Conservation (phyloP, 2,329 filamentous ascomycete species). For the Fusarium liriodendri region DNA sequence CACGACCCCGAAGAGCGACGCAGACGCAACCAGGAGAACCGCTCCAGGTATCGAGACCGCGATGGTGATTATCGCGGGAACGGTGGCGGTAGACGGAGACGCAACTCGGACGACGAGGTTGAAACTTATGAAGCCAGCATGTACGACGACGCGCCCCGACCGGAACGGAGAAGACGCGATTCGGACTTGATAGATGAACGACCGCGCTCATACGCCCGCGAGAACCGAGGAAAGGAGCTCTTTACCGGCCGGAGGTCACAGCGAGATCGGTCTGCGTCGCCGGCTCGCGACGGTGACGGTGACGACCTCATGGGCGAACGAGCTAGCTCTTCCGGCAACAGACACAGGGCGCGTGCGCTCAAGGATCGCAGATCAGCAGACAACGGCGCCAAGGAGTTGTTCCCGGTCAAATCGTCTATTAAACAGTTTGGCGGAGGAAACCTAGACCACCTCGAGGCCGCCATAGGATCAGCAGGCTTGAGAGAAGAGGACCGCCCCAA, state of each 20-base stretch:
- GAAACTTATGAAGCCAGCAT: slow-evolving; percentile 78
- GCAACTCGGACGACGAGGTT: slow-evolving; percentile 58
- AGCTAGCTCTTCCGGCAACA: slow-evolving; percentile 49
- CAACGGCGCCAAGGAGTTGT: slow-evolving; percentile 52
- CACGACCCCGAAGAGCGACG: slow-evolving; percentile 83
- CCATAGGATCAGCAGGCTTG: slow-evolving; percentile 52
- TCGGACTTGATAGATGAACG: slow-evolving; percentile 43
- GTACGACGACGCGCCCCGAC: slow-evolving; percentile 77
- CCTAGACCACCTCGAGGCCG: slow-evolving; percentile 53
- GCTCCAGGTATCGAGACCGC: slow-evolving; percentile 73
- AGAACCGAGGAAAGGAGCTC: slow-evolving; percentile 70
- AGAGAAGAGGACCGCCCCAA: slow-evolving; percentile 58
- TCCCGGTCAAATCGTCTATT: slow-evolving; percentile 49
- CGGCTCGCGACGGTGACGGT: slow-evolving; percentile 55
- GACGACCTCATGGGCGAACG: slow-evolving; percentile 53
- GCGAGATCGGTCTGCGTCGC: slow-evolving; percentile 65
- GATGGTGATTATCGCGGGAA: slow-evolving; percentile 52
- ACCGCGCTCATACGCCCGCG: slow-evolving; percentile 44
- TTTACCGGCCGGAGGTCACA: slow-evolving; percentile 60
- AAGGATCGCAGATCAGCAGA: slow-evolving; percentile 47
- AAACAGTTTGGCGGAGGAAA: slow-evolving; percentile 44
- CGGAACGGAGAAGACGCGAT: slow-evolving; percentile 38
- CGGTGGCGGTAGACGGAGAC: slow-evolving; percentile 55
- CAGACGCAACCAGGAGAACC: slow-evolving; percentile 65
- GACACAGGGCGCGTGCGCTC: slow-evolving; percentile 48